Evolutionary conservation across 1,284 basidiomycete genomes (phyloP), one percentile per base, ranked within the genome.

Genomic region (Papiliotrema terrestris): DNA sequence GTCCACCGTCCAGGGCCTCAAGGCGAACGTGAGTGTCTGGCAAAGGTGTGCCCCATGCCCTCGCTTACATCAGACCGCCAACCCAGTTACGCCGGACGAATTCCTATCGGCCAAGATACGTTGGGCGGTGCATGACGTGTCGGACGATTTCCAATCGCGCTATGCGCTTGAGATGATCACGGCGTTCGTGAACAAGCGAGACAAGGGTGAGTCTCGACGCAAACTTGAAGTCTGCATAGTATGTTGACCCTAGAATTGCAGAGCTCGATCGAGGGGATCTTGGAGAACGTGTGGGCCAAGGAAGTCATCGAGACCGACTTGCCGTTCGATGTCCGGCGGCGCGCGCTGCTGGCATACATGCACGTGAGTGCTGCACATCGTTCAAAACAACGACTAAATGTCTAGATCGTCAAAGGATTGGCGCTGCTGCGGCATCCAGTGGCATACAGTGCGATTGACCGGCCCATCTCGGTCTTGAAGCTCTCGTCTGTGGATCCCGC

Each of bases 391-490:
- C 25, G 52, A 25, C 48, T 54, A 19, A 51, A 23, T 1, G n/a
- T 11, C 15, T 62, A 92, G 91, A 80, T 90, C 19, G 80, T 84
- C 15, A 91, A 88, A 72, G 88, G 83, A 0, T 79, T 97, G n/a
- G 77, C 91, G 0, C 82, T 92, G 0, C 82, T 86, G 8, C 86
- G 85, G 22, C 84, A 92, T 66, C 74, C 83, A 1, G 69, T 79
- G 0, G 84, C 84, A 0, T 78, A 82, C 55, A 63, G 73, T 1
- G 84, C 88, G 54, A 77, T 86, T 4, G 82, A 88, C 43, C 75
- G 80, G 2, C 74, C 96, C 14, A 84, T 94, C 60, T 80, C 82
- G 8, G 77, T 88, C 2, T 86, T 95, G 55, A 79, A 78, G 15
- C 84, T 92, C 56, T 74, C 78, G 35, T 71, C 69, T 42, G 55